Conservation (phyloP, 371 early-diverging fungal genomes). For the Mortierella sp. region DNA sequence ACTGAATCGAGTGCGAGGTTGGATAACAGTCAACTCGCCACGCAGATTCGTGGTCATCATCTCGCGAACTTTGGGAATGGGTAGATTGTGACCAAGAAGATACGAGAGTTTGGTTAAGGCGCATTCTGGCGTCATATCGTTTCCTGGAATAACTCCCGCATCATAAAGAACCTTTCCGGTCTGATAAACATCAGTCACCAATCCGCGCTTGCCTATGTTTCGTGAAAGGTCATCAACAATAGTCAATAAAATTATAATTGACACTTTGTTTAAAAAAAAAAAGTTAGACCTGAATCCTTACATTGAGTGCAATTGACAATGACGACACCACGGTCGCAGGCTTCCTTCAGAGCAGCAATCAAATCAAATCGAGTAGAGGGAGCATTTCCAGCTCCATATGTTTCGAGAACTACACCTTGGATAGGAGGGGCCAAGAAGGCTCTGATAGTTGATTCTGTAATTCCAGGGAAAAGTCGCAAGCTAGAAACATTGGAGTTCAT, state of each 20-base stretch:
- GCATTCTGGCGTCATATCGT: constrained; percentile 98
- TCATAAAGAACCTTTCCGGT: constrained; percentile 88
- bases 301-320: constrained; percentile 97
- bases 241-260: not conserved
- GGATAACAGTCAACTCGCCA: constrained; percentile 91
- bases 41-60: constrained; percentile 88
- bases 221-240: not conserved
- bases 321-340: constrained; percentile 92
- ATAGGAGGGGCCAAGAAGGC: constrained; percentile 91
- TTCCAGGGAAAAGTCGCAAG: constrained; percentile 95
- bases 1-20: constrained; percentile 71
- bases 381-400: constrained; percentile 97
- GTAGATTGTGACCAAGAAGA: constrained; percentile 78
- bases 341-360: constrained; percentile 86
- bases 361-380: constrained; percentile 90
- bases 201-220: constrained; percentile 77
- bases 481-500: constrained; percentile 92
- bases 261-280: not conserved
- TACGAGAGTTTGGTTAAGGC: constrained; percentile 96
- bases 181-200: constrained; percentile 92
- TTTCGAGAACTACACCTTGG: constrained; percentile 94
- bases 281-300: constrained; percentile 21
- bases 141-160: constrained; percentile 93
- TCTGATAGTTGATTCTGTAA: constrained; percentile 87
- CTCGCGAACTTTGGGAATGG: constrained; percentile 79